phyloP scores from a whole-genome alignment of 148 eudicot genomes.

The Pouteria glomerata region DNA sequence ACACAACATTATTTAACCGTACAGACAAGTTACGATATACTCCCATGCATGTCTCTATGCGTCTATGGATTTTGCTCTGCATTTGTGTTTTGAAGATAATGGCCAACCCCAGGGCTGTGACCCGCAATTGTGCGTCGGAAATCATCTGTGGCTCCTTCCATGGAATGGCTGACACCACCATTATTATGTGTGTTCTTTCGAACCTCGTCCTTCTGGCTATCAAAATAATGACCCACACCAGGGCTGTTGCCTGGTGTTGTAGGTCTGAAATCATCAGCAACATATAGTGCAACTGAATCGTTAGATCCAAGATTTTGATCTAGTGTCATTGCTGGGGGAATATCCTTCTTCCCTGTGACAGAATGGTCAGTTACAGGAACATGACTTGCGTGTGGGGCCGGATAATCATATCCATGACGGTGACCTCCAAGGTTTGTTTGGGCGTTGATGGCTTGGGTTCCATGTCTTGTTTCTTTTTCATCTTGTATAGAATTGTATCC shows the following conservation, averaged over 20 bases:
- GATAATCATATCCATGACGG: neutral
- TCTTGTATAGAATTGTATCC: neutral
- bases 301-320: neutral
- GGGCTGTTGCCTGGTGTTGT: conserved; percentile 19
- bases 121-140: neutral
- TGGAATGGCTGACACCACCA: too few relatives aligned
- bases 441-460: neutral
- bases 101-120: conserved; percentile 8
- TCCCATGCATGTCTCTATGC: too few relatives aligned
- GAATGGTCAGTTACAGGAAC: neutral
- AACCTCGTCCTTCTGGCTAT: conserved; percentile 10
- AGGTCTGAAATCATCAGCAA: conserved; percentile 11
- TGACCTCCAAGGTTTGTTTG: neutral
- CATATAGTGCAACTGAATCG: neutral
- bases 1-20: too few relatives aligned
- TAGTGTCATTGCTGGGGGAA: too few relatives aligned
- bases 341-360: neutral
- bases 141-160: neutral
- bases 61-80: neutral
- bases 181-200: conserved; percentile 12
- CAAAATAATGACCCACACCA: conserved; percentile 16
- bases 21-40: too few relatives aligned
- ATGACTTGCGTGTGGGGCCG: neutral
- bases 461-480: conserved; percentile 1
- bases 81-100: neutral